Base-by-base conservation (phyloP, 2,329 filamentous ascomycete species). In the Aotearoamyces nothofagi region DNA sequence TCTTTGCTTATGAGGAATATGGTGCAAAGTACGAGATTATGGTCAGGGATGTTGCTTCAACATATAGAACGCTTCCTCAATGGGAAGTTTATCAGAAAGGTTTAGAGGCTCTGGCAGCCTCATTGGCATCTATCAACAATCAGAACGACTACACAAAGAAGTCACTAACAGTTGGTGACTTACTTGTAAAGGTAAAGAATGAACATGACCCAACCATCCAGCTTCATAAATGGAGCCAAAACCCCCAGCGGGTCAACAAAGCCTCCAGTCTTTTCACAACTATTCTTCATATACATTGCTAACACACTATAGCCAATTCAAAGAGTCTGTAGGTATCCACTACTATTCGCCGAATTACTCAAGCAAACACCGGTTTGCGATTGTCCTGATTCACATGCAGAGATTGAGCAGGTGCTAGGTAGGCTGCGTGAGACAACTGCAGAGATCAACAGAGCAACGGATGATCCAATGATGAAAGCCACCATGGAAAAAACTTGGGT, bases 1-100 rank as follows among this genome's bases (percentile, higher is more conserved):
- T 96, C 54, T 78, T 80, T 46, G 63, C 78, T 27, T 98, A 98
- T 48, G 80, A 92, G 54, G 81, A 92, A 42, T 98, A 93, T 49
- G 80, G 81, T 19, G 78, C 79, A 29, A 87, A 87, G 47, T 92
- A 90, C 51, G 82, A 92, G 40, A 63, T 83, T 39, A 79, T 94
- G 61, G 72, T 78, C 26, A 73, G 78, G 38, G 82, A 92, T 38
- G 58, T 92, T 19, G 69, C 74, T 17, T 63, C 74, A 15, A 64
- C 77, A 10, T 71, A 79, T 37, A 67, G 73, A 34, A 68, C 66
- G 5, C 66, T 81, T 40, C 71, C 72, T 14, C 66, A 78, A 28
- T 92, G 82, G 81, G 66, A 75, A 24, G 66, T 69, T 4, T 87
- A 84, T 46, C 84, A 93, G 44, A 77, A 71, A 45, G 90, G 87